phyloP scores from a whole-genome alignment of 2,329 filamentous ascomycete genomes.

The Colletotrichum neosansevieriae region DNA sequence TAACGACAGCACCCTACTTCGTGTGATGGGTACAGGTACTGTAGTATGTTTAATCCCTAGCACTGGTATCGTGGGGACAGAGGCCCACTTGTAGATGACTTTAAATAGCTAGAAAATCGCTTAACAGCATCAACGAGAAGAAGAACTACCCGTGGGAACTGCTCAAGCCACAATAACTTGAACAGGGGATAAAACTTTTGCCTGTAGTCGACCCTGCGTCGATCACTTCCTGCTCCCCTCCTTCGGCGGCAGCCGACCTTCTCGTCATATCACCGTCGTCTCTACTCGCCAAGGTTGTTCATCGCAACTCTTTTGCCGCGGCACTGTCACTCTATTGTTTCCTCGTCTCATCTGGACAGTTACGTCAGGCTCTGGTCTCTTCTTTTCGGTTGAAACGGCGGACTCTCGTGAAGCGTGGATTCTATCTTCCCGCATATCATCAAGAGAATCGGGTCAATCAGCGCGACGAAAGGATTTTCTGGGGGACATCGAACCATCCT shows the following conservation, averaged over 20 bases:
- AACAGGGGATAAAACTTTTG: too few species aligned
- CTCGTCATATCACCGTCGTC: slow-evolving; percentile 12
- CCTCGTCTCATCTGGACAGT: slow-evolving; percentile 10
- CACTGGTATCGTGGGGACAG: too few species aligned
- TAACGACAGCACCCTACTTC: neutral
- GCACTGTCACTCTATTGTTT: slow-evolving; percentile 8
- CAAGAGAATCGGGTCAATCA: neutral
- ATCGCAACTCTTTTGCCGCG: slow-evolving; percentile 28
- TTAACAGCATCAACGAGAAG: too few species aligned
- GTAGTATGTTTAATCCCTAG: too few species aligned
- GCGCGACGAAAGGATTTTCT: neutral
- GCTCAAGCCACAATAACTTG: too few species aligned
- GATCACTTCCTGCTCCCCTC: slow-evolving; percentile 18
- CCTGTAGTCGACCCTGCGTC: slow-evolving; percentile 28
- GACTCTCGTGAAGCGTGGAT: neutral
- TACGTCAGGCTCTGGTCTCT: neutral
- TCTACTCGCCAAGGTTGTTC: slow-evolving; percentile 14
- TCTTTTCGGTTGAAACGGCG: slow-evolving; percentile 7
- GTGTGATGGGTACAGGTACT: too few species aligned
- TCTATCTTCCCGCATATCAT: neutral
- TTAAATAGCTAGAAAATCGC: too few species aligned
- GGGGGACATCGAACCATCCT: neutral
- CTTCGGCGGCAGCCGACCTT: neutral
- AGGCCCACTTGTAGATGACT: too few species aligned
- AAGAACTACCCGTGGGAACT: too few species aligned